phyloP scores from a whole-genome alignment of 495 filamentous ascomycete genomes.

The Saxophila tyrrhenica region DNA sequence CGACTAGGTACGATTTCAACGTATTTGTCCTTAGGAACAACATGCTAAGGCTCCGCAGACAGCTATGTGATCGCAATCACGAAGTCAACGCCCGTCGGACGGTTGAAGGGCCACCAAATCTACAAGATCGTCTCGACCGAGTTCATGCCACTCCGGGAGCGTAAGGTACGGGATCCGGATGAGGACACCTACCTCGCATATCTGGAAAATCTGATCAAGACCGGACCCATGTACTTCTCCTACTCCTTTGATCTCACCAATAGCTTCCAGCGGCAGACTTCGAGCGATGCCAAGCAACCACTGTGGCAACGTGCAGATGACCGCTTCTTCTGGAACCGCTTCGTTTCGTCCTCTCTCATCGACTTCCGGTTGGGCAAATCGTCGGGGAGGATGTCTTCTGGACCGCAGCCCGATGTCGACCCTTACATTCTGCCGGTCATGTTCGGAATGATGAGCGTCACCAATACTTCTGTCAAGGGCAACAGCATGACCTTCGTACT shows the following conservation, averaged over 20 bases:
- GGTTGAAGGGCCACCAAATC: constrained; percentile 82
- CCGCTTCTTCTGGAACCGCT: constrained; percentile 97
- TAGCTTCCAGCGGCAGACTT: constrained; percentile 82
- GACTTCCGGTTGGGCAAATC: constrained; percentile 54
- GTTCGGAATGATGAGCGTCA: constrained; percentile 86
- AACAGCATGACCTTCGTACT: constrained; percentile 75
- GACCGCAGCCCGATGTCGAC: constrained; percentile 65
- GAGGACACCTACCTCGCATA: constrained; percentile 82
- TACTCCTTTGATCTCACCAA: constrained; percentile 93
- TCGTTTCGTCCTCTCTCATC: constrained; percentile 82
- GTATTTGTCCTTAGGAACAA: background rate
- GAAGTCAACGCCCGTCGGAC: constrained; percentile 81
- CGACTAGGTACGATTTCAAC: constrained; percentile 60
- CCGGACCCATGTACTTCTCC: constrained; percentile 91
- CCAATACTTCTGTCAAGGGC: constrained; percentile 64
- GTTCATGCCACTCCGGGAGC: constrained; percentile 86
- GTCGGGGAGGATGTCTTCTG: constrained; percentile 33
- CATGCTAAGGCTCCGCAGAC: constrained; percentile 43
- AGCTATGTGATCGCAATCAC: constrained; percentile 96
- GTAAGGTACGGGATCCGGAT: constrained; percentile 77
- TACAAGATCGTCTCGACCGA: constrained; percentile 88
- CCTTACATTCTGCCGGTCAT: constrained; percentile 92
- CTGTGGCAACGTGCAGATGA: constrained; percentile 92
- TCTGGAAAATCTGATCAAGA: constrained; percentile 64
- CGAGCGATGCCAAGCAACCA: constrained; percentile 53